These are phyloP conservation scores for Metschnikowia santaceciliae DNA, from an alignment of 805 yeast species.

Conservation along the genomic window DNA sequence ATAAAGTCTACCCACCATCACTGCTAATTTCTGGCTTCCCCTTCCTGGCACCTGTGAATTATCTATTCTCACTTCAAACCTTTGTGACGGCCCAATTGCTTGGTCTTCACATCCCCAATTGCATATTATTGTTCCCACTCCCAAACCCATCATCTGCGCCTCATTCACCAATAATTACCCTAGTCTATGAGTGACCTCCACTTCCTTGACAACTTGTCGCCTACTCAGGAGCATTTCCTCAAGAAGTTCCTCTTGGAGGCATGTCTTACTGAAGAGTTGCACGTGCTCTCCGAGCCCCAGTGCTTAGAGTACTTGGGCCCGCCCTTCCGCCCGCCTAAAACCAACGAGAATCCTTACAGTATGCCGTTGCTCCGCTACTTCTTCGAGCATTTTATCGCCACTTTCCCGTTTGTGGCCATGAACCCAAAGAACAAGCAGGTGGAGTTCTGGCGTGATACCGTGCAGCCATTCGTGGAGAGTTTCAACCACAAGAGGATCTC, in stretches of 20 bases:
- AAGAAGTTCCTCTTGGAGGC: constrained; percentile 73
- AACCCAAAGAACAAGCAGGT: constrained; percentile 43
- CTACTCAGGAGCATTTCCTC: constrained; percentile 80
- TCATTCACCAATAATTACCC: not conserved
- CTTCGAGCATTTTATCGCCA: constrained; percentile 55
- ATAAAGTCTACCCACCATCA: not conserved
- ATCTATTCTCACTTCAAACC: not conserved
- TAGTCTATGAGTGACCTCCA: constrained; percentile 1
- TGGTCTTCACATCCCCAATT: not conserved
- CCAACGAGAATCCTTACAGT: constrained; percentile 20
- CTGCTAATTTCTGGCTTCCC: not conserved
- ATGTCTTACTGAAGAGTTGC: constrained; percentile 62
- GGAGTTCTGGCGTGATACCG: constrained; percentile 69
- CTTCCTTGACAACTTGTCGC: constrained; percentile 31
- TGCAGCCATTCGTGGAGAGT: constrained; percentile 78
- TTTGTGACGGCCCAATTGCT: not conserved
- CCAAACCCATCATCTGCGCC: not conserved
- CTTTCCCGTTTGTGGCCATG: constrained; percentile 71
- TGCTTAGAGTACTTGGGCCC: constrained; percentile 70
- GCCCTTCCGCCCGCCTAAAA: constrained; percentile 52
- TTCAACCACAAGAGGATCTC: constrained; percentile 71
- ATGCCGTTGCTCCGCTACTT: constrained; percentile 71
- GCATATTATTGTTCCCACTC: not conserved
- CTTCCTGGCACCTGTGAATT: not conserved
- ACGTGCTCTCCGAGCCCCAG: constrained; percentile 50